Evolutionary conservation across 768 basidiomycete species (phyloP).

Genomic region (Lactarius hatsudake): DNA sequence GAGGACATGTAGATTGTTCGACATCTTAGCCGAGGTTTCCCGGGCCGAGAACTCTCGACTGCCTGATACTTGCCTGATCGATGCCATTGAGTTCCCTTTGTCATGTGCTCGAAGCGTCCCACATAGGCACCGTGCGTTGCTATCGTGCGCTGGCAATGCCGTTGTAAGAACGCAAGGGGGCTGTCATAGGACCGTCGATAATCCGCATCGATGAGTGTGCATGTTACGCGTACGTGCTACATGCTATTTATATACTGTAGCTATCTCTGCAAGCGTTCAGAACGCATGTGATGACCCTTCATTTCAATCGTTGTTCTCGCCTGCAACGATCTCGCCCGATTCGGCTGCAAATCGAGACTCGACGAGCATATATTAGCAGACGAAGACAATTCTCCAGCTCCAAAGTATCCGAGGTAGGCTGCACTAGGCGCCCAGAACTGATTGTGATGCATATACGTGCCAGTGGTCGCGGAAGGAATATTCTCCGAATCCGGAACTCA

Average conservation of each 20-base stretch:
- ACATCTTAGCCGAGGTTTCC: constrained; percentile 3
- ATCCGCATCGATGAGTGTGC: too few species aligned
- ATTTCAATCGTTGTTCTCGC: background rate
- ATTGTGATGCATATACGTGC: background rate
- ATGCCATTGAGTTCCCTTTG: too few species aligned
- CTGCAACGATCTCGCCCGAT: background rate
- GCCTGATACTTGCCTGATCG: too few species aligned
- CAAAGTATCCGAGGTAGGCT: background rate
- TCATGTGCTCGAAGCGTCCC: too few species aligned
- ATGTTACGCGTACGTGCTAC: background rate
- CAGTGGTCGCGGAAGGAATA: background rate
- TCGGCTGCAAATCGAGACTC: background rate
- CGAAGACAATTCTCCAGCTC: background rate
- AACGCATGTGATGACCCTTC: background rate
- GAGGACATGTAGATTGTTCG: constrained; percentile 21
- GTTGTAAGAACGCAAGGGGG: too few species aligned
- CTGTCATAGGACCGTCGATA: too few species aligned
- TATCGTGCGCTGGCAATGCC: too few species aligned
- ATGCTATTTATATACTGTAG: background rate
- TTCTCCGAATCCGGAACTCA: constrained; percentile 37
- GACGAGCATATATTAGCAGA: background rate
- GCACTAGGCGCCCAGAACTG: background rate
- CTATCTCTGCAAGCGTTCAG: background rate
- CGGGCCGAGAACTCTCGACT: background rate
- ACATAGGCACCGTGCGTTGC: too few species aligned